phyloP scores from a whole-genome alignment of 306 rosid genomes.

The Macrotyloma uniflorum region DNA sequence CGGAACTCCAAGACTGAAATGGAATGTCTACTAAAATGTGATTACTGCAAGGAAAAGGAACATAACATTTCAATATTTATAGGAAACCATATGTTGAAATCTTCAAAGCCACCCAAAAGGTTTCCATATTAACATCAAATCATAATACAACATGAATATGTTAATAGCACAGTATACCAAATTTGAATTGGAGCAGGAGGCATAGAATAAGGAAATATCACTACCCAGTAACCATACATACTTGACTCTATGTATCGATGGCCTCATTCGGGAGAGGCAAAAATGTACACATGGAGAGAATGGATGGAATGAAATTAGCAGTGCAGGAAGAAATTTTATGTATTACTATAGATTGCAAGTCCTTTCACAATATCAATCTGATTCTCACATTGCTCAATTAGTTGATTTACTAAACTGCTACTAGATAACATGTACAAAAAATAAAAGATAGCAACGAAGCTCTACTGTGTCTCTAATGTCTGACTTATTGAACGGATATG shows the following conservation, averaged over 20 bases:
- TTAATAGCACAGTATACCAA: background rate
- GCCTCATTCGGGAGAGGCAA: background rate
- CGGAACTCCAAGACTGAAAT: slow-evolving; percentile 13
- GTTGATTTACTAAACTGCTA: slow-evolving; percentile 7
- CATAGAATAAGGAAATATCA: background rate
- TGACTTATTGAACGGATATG: background rate
- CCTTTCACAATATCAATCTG: background rate
- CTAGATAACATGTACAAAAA: background rate
- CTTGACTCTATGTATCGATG: background rate
- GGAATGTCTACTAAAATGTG: background rate
- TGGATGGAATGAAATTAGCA: background rate
- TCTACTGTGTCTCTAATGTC: background rate
- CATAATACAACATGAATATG: slow-evolving; percentile 13
- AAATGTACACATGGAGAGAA: background rate
- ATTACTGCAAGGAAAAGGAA: background rate
- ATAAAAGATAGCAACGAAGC: background rate
- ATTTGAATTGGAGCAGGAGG: background rate
- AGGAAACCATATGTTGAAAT: background rate
- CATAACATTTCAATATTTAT: background rate
- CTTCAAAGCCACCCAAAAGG: background rate
- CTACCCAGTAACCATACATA: background rate
- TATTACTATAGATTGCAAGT: background rate
- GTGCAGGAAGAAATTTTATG: background rate
- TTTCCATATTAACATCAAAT: background rate
- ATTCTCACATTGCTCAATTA: background rate